A percentile compares a stretch with the other conserved stretches of the same genome.
These are phyloP conservation scores for Skeletonema potamos DNA, from an alignment of 108 stramenopile species.

Conservation along the genomic window DNA sequence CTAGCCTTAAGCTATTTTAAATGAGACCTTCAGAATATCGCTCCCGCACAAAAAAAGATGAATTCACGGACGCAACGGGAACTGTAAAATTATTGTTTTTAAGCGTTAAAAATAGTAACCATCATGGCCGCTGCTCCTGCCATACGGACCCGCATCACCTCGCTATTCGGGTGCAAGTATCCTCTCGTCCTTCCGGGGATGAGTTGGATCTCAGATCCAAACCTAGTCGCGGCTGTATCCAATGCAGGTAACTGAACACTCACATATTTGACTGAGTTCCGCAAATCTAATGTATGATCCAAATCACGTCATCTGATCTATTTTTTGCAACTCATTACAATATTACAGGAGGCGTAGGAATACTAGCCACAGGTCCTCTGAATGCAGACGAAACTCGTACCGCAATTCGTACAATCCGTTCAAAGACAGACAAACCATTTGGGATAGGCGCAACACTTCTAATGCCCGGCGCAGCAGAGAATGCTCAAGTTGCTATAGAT, in stretches of 20 bases:
- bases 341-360: slow-evolving; percentile 69
- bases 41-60: no score
- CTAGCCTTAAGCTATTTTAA: no score
- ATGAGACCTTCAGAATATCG: no score
- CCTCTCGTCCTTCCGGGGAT: slow-evolving; percentile 86
- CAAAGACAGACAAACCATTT: slow-evolving; percentile 69
- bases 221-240: slow-evolving; percentile 87
- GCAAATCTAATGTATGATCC: neutral
- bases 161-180: slow-evolving; percentile 70
- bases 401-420: slow-evolving; percentile 66
- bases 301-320: neutral
- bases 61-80: no score
- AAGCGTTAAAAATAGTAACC: neutral
- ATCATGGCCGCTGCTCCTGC: slow-evolving; percentile 11
- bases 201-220: slow-evolving; percentile 80
- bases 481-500: slow-evolving; percentile 82
- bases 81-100: no score
- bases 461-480: slow-evolving; percentile 86
- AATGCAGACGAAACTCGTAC: slow-evolving; percentile 64
- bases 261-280: neutral
- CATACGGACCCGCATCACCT: slow-evolving; percentile 68
- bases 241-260: slow-evolving; percentile 76
- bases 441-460: slow-evolving; percentile 81
- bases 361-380: slow-evolving; percentile 86
- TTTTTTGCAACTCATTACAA: neutral